Conservation (phyloP, 768 basidiomycete genomes). For the Exsudoporus frostii region DNA sequence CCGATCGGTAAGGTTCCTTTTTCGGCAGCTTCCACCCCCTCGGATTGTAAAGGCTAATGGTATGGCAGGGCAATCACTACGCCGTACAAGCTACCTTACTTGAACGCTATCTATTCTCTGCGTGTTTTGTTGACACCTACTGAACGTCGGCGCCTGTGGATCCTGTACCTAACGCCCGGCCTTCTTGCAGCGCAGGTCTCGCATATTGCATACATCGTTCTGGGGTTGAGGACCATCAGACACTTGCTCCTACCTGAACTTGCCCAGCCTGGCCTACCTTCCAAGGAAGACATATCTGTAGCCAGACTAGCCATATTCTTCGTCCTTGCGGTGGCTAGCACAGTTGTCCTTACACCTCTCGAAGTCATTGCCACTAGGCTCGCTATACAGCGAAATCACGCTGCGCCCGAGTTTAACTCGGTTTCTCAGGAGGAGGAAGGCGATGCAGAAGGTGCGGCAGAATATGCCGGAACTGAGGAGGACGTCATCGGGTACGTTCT, state of each 20-base stretch:
- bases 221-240: slow-evolving; percentile 42
- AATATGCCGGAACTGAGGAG: slow-evolving; percentile 69
- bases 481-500: slow-evolving; percentile 77
- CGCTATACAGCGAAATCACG: slow-evolving; percentile 83
- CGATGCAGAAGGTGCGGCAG: slow-evolving; percentile 54
- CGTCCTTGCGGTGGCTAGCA: slow-evolving; percentile 52
- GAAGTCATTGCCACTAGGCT: slow-evolving; percentile 79
- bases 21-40: not conserved
- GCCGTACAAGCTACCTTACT: slow-evolving; percentile 69
- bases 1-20: slow-evolving; percentile 57
- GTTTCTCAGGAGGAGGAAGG: slow-evolving; percentile 71
- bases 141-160: slow-evolving; percentile 75
- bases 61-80: slow-evolving; percentile 72
- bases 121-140: slow-evolving; percentile 77
- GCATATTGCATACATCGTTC: slow-evolving; percentile 44
- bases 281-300: slow-evolving; percentile 43
- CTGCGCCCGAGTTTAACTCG: slow-evolving; percentile 69
- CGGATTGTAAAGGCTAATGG: not conserved
- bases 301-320: slow-evolving; percentile 56
- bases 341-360: slow-evolving; percentile 62
- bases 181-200: slow-evolving; percentile 43
- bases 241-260: slow-evolving; percentile 59
- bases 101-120: slow-evolving; percentile 53
- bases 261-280: slow-evolving; percentile 29
- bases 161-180: slow-evolving; percentile 76